A percentile compares a stretch with the other conserved stretches of the same genome.
Conservation (phyloP, 331 rosid genomes). For the Pyracantha coccinea region DNA sequence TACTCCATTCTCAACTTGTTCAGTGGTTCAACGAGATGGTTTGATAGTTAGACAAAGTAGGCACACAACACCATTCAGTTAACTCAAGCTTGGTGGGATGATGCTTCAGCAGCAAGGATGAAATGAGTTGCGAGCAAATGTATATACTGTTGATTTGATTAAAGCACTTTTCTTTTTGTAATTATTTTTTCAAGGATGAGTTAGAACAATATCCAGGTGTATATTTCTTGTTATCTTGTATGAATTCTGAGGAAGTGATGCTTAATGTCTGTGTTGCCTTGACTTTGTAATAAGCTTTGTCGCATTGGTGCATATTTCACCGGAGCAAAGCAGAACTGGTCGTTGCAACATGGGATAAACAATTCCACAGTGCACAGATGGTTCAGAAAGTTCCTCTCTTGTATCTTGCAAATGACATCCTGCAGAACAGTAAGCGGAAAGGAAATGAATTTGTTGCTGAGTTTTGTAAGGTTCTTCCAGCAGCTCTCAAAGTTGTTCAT, state of each 20-base stretch:
- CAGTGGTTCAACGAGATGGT: neutral
- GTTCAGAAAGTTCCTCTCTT: slow-evolving; percentile 64
- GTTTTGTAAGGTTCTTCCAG: slow-evolving; percentile 93
- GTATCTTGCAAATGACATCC: slow-evolving; percentile 85
- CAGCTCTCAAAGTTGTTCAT: slow-evolving; percentile 56
- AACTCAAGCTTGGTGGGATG: neutral
- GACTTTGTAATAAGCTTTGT: slow-evolving; percentile 56
- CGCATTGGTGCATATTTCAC: slow-evolving; percentile 92
- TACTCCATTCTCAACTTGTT: neutral
- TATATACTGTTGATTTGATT: neutral
- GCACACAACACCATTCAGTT: neutral
- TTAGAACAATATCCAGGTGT: neutral
- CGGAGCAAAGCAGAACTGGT: slow-evolving; percentile 82
- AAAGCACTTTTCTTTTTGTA: neutral
- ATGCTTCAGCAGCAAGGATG: neutral
- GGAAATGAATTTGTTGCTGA: slow-evolving; percentile 89
- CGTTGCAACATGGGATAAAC: slow-evolving; percentile 82
- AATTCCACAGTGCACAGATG: slow-evolving; percentile 60
- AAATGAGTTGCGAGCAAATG: neutral
- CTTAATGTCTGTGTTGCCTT: slow-evolving; percentile 17
- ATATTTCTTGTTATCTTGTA: neutral
- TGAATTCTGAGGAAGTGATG: slow-evolving; percentile 2
- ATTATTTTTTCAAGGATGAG: neutral
- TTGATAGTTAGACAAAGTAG: neutral
- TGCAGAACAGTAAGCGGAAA: slow-evolving; percentile 90